Conservation (phyloP, 2,329 filamentous ascomycete species). For the Fusarium newnesense region DNA sequence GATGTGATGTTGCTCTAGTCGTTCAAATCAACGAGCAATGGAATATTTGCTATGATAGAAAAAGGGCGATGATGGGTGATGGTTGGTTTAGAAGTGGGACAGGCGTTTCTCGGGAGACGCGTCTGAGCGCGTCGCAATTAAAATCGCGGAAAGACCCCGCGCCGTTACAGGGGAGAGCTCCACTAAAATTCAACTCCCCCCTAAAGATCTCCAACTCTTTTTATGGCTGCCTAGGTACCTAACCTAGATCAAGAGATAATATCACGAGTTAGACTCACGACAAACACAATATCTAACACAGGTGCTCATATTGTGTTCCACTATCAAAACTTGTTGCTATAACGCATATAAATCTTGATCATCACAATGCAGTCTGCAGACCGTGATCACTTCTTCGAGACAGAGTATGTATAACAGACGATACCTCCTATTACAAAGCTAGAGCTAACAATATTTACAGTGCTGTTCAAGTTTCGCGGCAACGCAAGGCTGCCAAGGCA, state of each 20-base stretch:
- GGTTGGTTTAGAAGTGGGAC: constrained; percentile 16
- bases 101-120: constrained; percentile 49
- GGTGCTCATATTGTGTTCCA: not conserved
- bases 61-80: constrained; percentile 15
- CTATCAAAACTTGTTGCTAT: not conserved
- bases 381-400: constrained; percentile 90
- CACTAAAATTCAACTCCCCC: constrained; percentile 31
- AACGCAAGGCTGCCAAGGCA: constrained; percentile 75
- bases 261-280: not conserved
- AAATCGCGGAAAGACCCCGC: constrained; percentile 46
- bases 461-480: constrained; percentile 59
- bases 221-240: constrained; percentile 22
- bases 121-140: constrained; percentile 55
- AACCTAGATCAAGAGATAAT: constrained; percentile 22
- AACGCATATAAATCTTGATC: no score
- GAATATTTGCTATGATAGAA: not conserved
- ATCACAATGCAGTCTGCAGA: constrained; percentile 74
- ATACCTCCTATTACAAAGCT: not conserved
- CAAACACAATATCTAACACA: not conserved
- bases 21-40: constrained; percentile 17
- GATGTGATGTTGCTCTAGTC: not conserved
- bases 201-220: constrained; percentile 17
- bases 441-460: constrained; percentile 46
- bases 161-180: constrained; percentile 22
- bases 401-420: constrained; percentile 69